A percentile compares a stretch with the other conserved stretches of the same genome.
Evolutionary conservation across 495 filamentous ascomycete genomes (phyloP).

Genomic region (Cenococcum geophilum): DNA sequence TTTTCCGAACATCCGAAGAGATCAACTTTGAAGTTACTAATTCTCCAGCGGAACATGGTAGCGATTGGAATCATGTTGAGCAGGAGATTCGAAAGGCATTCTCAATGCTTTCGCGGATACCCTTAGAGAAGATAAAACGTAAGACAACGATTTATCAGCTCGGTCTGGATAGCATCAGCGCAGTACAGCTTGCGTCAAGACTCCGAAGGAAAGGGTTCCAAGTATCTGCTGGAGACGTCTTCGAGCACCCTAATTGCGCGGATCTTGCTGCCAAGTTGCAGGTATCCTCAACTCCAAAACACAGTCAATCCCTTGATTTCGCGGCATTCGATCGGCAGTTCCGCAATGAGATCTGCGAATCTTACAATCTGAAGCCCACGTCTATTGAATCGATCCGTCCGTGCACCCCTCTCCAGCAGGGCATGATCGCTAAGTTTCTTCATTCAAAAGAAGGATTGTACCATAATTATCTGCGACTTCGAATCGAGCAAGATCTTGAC

Average conservation of each 20-base stretch:
- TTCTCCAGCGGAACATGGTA: background rate
- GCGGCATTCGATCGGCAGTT: slow-evolving; percentile 43
- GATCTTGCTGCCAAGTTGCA: slow-evolving; percentile 40
- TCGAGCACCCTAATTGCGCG: slow-evolving; percentile 53
- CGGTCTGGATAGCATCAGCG: slow-evolving; percentile 43
- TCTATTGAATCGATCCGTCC: slow-evolving; percentile 49
- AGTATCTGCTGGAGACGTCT: slow-evolving; percentile 60
- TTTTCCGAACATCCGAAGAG: slow-evolving; percentile 29
- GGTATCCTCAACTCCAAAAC: background rate
- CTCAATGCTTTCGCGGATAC: slow-evolving; percentile 45
- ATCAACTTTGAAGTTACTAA: background rate
- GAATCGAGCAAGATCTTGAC: slow-evolving; percentile 29
- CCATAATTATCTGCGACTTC: slow-evolving; percentile 54
- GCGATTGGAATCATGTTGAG: slow-evolving; percentile 49
- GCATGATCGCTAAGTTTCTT: slow-evolving; percentile 47
- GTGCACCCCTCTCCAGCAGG: slow-evolving; percentile 58
- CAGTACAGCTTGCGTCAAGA: slow-evolving; percentile 38
- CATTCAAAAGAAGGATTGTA: slow-evolving; percentile 47
- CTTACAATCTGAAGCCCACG: slow-evolving; percentile 3
- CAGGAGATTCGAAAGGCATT: slow-evolving; percentile 50
- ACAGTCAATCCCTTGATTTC: slow-evolving; percentile 28
- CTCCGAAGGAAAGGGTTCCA: slow-evolving; percentile 35
- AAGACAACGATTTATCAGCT: slow-evolving; percentile 40
- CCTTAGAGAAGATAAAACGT: slow-evolving; percentile 22
- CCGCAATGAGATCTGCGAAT: slow-evolving; percentile 22